Percentiles rank a stretch among this genome's conserved stretches.
These are phyloP conservation scores for Aurifilum marmelostoma DNA, from an alignment of 2,329 filamentous ascomycete genomes.

Conservation along the genomic window DNA sequence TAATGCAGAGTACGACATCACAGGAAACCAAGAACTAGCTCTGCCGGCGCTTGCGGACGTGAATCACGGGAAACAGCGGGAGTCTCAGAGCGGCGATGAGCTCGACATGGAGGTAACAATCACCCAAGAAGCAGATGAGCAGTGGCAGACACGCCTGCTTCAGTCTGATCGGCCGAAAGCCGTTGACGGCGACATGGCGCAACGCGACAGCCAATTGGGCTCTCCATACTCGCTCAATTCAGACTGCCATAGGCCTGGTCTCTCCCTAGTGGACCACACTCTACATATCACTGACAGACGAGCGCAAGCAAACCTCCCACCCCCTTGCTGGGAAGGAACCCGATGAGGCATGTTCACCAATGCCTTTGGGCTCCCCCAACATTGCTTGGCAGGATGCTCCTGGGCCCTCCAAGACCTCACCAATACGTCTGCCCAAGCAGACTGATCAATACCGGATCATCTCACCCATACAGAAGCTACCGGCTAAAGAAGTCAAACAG, in stretches of 20 bases:
- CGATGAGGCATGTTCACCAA: constrained; percentile 14
- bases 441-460: background rate
- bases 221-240: background rate
- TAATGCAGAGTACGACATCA: too few relatives aligned
- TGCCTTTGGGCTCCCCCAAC: constrained; percentile 7
- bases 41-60: background rate
- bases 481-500: background rate
- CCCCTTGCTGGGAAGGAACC: background rate
- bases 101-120: background rate
- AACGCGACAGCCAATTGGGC: background rate
- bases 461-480: too few relatives aligned
- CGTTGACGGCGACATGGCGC: background rate
- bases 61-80: background rate
- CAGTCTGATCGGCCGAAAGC: background rate
- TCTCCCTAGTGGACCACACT: background rate
- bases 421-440: background rate
- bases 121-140: background rate
- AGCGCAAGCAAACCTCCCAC: too few relatives aligned
- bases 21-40: too few relatives aligned
- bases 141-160: background rate
- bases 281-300: background rate
- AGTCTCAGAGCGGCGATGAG: background rate
- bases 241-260: background rate
- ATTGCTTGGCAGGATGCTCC: background rate
- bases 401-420: background rate